Evolutionary conservation across 2,329 filamentous ascomycete genomes (phyloP).

Genomic region (Saccharata proteae): DNA sequence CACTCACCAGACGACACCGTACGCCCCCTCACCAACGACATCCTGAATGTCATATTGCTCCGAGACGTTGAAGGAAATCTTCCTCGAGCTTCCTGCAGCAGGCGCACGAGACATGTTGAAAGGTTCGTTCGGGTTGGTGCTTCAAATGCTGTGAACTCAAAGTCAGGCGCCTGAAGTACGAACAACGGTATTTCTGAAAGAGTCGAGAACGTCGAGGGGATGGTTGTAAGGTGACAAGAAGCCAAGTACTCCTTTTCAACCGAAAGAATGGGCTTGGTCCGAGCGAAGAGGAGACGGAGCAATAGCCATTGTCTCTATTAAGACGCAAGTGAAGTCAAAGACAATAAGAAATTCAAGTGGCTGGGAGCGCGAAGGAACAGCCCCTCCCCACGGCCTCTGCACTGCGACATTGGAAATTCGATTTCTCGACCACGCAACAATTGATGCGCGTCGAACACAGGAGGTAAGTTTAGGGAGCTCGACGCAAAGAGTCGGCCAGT

Average conservation of each 20-base stretch:
- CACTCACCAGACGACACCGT: slow-evolving; percentile 91
- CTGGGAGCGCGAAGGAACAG: no score
- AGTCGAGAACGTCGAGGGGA: no score
- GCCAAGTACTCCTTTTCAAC: no score
- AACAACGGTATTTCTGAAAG: no score
- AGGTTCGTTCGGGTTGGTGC: slow-evolving; percentile 1
- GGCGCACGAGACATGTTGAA: slow-evolving; percentile 25
- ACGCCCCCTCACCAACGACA: slow-evolving; percentile 96
- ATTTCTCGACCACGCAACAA: no score
- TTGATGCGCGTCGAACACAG: no score
- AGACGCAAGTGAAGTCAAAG: slow-evolving; percentile 5
- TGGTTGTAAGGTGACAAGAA: no score
- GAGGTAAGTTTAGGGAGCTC: no score
- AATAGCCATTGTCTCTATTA: slow-evolving; percentile 9
- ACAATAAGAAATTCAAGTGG: no score
- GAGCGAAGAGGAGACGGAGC: neutral
- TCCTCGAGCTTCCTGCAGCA: slow-evolving; percentile 48
- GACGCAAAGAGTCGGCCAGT: slow-evolving; percentile 7
- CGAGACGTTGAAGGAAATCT: slow-evolving; percentile 99
- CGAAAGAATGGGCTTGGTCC: neutral
- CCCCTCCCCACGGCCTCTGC: no score
- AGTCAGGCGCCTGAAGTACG: no score
- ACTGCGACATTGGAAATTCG: no score
- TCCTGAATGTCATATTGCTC: slow-evolving; percentile 99
- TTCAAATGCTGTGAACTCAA: slow-evolving; percentile 3